Percentiles rank a stretch among this genome's conserved stretches.
phyloP scores from a whole-genome alignment of 257 asterid species.

The Echium plantagineum region DNA sequence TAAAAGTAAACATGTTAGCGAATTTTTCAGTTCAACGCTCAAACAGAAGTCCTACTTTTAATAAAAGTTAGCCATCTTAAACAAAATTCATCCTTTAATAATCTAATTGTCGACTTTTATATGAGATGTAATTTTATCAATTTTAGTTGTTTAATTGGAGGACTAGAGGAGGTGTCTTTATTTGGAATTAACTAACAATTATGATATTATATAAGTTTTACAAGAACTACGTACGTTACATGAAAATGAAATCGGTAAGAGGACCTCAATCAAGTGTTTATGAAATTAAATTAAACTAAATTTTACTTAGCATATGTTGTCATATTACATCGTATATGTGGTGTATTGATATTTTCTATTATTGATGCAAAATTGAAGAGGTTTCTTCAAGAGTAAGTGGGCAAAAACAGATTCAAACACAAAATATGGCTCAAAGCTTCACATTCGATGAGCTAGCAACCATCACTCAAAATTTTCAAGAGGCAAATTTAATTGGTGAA shows the following conservation, averaged over 20 bases:
- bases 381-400: conserved; percentile 23
- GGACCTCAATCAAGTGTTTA: background rate
- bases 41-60: no score
- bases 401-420: conserved; percentile 23
- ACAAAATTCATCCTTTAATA: no score
- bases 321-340: conserved; percentile 4
- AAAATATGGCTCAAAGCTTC: conserved; percentile 55
- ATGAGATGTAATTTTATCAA: background rate
- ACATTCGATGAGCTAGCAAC: conserved; percentile 65
- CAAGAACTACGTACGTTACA: conserved; percentile 25
- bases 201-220: conserved; percentile 23
- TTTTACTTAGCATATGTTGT: conserved; percentile 5
- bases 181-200: background rate
- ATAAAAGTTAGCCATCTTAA: no score
- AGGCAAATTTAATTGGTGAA: conserved; percentile 67
- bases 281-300: background rate
- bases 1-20: no score
- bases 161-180: no score
- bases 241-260: conserved; percentile 30
- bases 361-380: conserved; percentile 32
- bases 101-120: no score
- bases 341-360: conserved; percentile 10
- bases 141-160: background rate
- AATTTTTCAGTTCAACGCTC: no score
- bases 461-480: conserved; percentile 66